These are phyloP conservation scores for Prototheca cutis DNA, from an alignment of 163 green algal genomes.

Conservation along the genomic window DNA sequence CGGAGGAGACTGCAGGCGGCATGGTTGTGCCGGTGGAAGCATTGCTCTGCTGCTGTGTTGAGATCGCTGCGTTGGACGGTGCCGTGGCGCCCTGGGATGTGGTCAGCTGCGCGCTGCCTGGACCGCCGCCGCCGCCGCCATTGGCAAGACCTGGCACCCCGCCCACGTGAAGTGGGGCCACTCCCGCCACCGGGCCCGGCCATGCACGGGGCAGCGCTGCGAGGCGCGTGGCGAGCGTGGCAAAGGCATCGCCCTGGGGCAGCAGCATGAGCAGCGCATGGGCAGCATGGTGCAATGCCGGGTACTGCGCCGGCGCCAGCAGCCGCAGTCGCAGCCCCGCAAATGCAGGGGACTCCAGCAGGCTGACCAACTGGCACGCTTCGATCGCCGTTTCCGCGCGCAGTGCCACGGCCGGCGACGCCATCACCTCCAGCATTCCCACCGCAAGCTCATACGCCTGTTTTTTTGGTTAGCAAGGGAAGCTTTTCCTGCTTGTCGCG, in stretches of 20 bases:
- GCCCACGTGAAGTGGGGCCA: too few species aligned
- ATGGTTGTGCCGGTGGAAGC: too few species aligned
- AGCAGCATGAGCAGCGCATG: slow-evolving; percentile 89
- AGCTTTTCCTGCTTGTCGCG: too few species aligned
- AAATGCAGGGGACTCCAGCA: slow-evolving; percentile 90
- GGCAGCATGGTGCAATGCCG: slow-evolving; percentile 62
- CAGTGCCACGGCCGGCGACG: background rate
- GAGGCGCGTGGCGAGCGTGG: slow-evolving; percentile 61
- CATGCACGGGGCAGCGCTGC: slow-evolving; percentile 6
- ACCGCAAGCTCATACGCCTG: slow-evolving; percentile 53
- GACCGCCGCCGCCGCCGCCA: too few species aligned
- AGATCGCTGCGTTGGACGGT: too few species aligned
- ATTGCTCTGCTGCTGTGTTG: too few species aligned
- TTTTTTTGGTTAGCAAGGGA: too few species aligned
- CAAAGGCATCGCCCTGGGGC: slow-evolving; percentile 79
- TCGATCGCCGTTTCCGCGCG: background rate
- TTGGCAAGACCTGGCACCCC: too few species aligned
- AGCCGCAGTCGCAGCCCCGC: slow-evolving; percentile 76
- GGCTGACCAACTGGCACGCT: slow-evolving; percentile 49
- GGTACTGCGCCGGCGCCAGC: slow-evolving; percentile 55
- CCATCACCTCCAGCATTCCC: background rate
- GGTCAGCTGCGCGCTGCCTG: too few species aligned
- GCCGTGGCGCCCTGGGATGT: too few species aligned
- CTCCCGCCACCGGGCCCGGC: too few species aligned
- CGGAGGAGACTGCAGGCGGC: too few species aligned